Base-by-base conservation (phyloP, 352 stramenopile genomes). In the Phytophthora europaea region DNA sequence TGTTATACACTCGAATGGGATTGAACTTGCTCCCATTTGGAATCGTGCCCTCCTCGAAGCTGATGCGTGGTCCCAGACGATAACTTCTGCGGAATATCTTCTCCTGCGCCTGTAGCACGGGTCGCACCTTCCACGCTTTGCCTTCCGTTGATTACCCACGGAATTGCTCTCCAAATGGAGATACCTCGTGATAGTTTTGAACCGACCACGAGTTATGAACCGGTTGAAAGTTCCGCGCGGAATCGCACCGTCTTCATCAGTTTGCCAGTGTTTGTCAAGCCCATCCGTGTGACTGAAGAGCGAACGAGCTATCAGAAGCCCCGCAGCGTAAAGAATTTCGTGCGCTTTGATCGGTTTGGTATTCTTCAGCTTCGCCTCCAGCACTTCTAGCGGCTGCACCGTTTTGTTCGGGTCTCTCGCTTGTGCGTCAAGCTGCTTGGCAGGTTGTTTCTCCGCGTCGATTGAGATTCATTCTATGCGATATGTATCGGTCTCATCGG, bases 31-130 rank as follows among this genome's bases (percentile, higher is more conserved):
- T 68, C 16, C 43, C 18, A 13, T 60, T 75, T 7, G 60, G 59
- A 1, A 80, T 61, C 2, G 45, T 71, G 2, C 60, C 53, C 18
- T 73, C 64, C 6, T 80, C 63, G 28, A 73, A 73, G 6, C n/a
- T 53, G 4, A 76, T 43, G 2, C 45, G 26, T 15, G 34, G 12
- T 6, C 59, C 70, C 15, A 73, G 2, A 1, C 64, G 64, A 43
- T 57, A 70, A 0, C 64, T 33, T 0, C 64, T 31, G 1, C 48
- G 43, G 43, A 77, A 73, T 10, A 53, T 73, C 13, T 73, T 68
- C 15, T 70, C 64, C 6, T 70, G 22, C 1, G 20, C n/a, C 10
- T 75, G 31, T 2, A 71, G 10, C 1, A 72, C 22, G 0, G 51
- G 63, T 5, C 63, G 13, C 7, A 67, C 16, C 53, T 72, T 56